Evolutionary conservation across 2,329 filamentous ascomycete genomes (phyloP).

Genomic region (Fusarium sp.): DNA sequence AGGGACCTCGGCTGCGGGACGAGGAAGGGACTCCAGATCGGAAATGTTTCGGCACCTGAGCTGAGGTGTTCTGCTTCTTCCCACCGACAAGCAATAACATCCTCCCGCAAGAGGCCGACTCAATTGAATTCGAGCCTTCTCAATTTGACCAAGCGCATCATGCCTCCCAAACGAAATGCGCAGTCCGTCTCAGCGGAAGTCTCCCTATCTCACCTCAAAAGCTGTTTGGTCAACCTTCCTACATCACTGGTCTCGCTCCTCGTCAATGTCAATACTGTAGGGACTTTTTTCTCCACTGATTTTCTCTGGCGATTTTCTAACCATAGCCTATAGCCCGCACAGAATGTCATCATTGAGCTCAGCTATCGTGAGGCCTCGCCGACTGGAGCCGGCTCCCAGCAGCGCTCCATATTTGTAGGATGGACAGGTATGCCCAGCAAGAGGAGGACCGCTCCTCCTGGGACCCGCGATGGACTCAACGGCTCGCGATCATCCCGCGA

Average conservation of each 20-base stretch:
- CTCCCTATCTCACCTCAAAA: constrained; percentile 87
- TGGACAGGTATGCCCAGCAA: constrained; percentile 99
- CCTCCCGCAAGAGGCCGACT: neutral
- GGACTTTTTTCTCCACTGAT: neutral
- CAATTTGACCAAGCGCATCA: constrained; percentile 37
- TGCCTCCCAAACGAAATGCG: constrained; percentile 63
- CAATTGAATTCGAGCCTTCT: neutral
- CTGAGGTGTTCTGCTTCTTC: constrained; percentile 4
- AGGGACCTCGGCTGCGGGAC: constrained; percentile 47
- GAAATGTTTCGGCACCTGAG: constrained; percentile 30
- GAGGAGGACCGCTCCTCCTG: constrained; percentile 76
- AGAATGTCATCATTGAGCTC: constrained; percentile 96
- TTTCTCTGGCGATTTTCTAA: constrained; percentile 9
- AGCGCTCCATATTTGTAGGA: constrained; percentile 83
- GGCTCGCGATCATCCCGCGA: constrained; percentile 70
- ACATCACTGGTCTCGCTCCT: constrained; percentile 84
- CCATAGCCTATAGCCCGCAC: constrained; percentile 70
- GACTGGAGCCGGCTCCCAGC: constrained; percentile 57
- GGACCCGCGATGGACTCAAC: constrained; percentile 77
- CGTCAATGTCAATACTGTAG: constrained; percentile 89
- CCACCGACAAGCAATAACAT: constrained; percentile 20
- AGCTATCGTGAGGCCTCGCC: constrained; percentile 69
- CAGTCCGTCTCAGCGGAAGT: constrained; percentile 81
- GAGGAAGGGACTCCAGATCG: constrained; percentile 30
- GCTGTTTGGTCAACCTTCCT: constrained; percentile 93